Percentiles rank a stretch among this genome's conserved stretches.
phyloP scores from a whole-genome alignment of 177 flowering plant genomes.

The Tripterygium wilfordii region DNA sequence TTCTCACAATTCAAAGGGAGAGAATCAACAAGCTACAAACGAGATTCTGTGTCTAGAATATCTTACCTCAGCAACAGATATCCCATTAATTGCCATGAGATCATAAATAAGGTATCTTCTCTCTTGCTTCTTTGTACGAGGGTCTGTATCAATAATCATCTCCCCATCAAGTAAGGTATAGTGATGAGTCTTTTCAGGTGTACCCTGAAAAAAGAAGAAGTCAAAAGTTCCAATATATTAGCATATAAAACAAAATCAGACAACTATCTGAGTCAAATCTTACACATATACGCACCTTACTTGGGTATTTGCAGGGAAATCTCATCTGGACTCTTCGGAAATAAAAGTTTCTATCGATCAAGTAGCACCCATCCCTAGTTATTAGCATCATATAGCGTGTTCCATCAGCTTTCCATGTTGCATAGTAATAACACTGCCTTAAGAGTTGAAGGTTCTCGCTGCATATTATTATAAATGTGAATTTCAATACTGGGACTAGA shows the following conservation, averaged over 20 bases:
- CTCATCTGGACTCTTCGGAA: slow-evolving; percentile 97
- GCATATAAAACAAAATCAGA: too few relatives aligned
- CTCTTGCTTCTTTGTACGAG: slow-evolving; percentile 67
- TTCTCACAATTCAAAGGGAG: too few relatives aligned
- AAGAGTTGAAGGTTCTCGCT: slow-evolving; percentile 82
- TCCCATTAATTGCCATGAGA: slow-evolving; percentile 64
- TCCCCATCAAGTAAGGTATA: slow-evolving; percentile 97
- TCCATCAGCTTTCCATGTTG: slow-evolving; percentile 99
- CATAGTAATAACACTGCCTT: slow-evolving; percentile 91
- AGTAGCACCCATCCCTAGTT: slow-evolving; percentile 84
- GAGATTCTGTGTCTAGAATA: too few relatives aligned
- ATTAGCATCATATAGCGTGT: slow-evolving; percentile 97
- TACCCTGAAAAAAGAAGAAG: slow-evolving; percentile 31
- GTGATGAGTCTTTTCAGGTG: slow-evolving; percentile 61
- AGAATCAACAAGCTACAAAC: too few relatives aligned
- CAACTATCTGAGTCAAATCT: too few relatives aligned
- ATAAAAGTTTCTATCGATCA: slow-evolving; percentile 76
- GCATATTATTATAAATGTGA: too few relatives aligned
- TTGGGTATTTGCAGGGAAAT: slow-evolving; percentile 62
- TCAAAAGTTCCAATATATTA: not conserved
- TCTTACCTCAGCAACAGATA: slow-evolving; percentile 75
- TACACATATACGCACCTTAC: slow-evolving; percentile 46
- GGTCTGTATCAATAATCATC: slow-evolving; percentile 92
- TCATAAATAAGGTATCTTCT: slow-evolving; percentile 97
- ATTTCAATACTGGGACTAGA: too few relatives aligned